Evolutionary conservation across 2,329 filamentous ascomycete genomes (phyloP), one percentile per base, ranked within the genome.

Genomic region (Dactylonectria macrodidyma): DNA sequence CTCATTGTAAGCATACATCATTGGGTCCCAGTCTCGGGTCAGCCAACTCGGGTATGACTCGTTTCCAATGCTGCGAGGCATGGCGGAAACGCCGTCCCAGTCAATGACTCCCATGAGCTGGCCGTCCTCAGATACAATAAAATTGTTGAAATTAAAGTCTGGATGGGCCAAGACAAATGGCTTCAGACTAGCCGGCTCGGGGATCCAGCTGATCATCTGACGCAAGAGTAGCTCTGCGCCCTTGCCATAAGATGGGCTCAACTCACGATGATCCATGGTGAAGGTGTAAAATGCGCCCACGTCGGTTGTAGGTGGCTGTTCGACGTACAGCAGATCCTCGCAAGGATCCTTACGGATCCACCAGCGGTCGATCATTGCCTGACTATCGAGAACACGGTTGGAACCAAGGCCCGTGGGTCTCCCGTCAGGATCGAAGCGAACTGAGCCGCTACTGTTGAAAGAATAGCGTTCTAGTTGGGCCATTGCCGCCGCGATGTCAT

Each of bases 81-180:
- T 66, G 7, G 70, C 65, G 16, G 57, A 62, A 6, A 77, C 68
- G 9, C 70, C 72, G 44, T 78, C 76, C 78, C 77, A 80, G 66
- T 78, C 77, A 44, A 80, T 76, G 9, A 80, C 62, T 14, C 58
- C 76, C 9, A 54, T 64, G 2, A 81, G 67, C n/a, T 73, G 62
- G 10, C 78, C 77, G 1, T 75, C 69, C 30, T 76, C 71, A 0
- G 74, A 74, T 0, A 80, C 77, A 9, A 79, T 68, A 54, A 80
- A 69, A 51, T 79, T 79, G 41, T 79, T 73, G 11, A 77, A 71
- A 51, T 78, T 72, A 47, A 75, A 76, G 30, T 79, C 73, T 1
- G 77, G 74, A 60, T 79, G 78, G 5, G 75, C 51, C 1, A 80
- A 66, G 22, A 77, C 72, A 48, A 77, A 77, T 16, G 54, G 34